Evolutionary conservation across 2,329 filamentous ascomycete genomes (phyloP), one percentile per base, ranked within the genome.

Genomic region (Coleophoma crateriformis): DNA sequence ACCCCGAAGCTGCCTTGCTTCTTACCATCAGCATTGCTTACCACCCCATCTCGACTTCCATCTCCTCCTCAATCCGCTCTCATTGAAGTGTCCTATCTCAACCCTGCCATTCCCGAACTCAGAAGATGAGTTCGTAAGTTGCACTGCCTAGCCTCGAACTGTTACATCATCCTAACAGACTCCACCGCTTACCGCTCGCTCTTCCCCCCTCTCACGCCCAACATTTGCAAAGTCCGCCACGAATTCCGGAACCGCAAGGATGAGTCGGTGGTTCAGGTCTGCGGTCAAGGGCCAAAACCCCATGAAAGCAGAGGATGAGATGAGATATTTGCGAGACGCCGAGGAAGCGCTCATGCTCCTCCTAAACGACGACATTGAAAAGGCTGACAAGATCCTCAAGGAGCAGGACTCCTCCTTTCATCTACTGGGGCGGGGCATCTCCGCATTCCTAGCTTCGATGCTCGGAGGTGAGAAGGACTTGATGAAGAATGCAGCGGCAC

Each of bases 391-490:
- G 52, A 81, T 82, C 39, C 75, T 96, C 34, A 78, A 79, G 46
- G 79, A 85, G 57, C 85, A 87, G 41, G 78, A 79, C 58, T 96
- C 91, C 6, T 81, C 88, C n/a, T 97, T 95, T 64, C 94, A 99
- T 68, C 74, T 87, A 72, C 77, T 97, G 33, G 91, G 90, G 32
- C 76, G 85, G 57, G 87, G 89, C 47, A 84, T 96, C 33, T 84
- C 90, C 17, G 82, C 82, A 41, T 97, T 97, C 65, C 84, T 97
- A 68, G 79, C 84, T 58, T 90, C 91, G 15, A 85, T 94, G 2
- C 72, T 97, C 1, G 91, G 91, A 2, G 94, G 96, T 61, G 94
- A 97, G 69, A 91, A 95, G 67, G 84, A 94, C 3, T 78, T 95
- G 57, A 94, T 97, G 86, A 82, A 82, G 50, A 84, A 95, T 72